Conservation (phyloP, 2,329 filamentous ascomycete genomes). For the Venturia carpophila region DNA sequence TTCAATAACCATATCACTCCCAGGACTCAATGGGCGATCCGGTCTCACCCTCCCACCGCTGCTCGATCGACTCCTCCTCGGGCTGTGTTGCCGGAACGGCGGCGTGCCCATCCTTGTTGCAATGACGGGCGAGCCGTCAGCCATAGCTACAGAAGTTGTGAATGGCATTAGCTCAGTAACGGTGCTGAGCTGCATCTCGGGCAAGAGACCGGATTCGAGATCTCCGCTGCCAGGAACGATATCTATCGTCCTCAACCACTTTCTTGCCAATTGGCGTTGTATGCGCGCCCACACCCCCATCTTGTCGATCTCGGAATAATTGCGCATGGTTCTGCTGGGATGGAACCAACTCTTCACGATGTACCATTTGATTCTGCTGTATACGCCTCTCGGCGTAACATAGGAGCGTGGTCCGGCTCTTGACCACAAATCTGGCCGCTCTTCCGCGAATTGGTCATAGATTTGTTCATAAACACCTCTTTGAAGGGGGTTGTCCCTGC, state of each 20-base stretch:
- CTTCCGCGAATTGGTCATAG: constrained; percentile 40
- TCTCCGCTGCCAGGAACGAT: constrained; percentile 19
- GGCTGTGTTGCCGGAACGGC: neutral
- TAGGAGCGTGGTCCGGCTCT: constrained; percentile 37
- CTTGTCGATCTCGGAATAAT: constrained; percentile 30
- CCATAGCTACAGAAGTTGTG: constrained; percentile 31
- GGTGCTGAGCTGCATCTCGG: constrained; percentile 21
- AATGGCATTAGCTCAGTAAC: constrained; percentile 30
- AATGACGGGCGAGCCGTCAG: constrained; percentile 30
- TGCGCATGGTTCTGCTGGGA: constrained; percentile 34
- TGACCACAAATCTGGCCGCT: constrained; percentile 42
- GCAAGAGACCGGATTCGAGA: constrained; percentile 14
- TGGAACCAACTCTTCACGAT: constrained; percentile 41
- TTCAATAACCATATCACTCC: constrained; percentile 17
- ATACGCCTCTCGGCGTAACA: constrained; percentile 34
- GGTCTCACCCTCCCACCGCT: neutral
- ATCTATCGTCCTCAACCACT: constrained; percentile 35
- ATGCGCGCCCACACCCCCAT: constrained; percentile 33
- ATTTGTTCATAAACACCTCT: constrained; percentile 45
- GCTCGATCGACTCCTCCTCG: neutral
- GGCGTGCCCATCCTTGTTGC: constrained; percentile 1
- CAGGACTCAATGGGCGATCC: neutral
- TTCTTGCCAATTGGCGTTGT: constrained; percentile 33
- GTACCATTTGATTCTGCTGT: constrained; percentile 40
- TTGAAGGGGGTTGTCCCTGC: constrained; percentile 39